These are phyloP conservation scores for Clavispora vitiphila DNA, from an alignment of 805 yeast genomes.

Conservation along the genomic window DNA sequence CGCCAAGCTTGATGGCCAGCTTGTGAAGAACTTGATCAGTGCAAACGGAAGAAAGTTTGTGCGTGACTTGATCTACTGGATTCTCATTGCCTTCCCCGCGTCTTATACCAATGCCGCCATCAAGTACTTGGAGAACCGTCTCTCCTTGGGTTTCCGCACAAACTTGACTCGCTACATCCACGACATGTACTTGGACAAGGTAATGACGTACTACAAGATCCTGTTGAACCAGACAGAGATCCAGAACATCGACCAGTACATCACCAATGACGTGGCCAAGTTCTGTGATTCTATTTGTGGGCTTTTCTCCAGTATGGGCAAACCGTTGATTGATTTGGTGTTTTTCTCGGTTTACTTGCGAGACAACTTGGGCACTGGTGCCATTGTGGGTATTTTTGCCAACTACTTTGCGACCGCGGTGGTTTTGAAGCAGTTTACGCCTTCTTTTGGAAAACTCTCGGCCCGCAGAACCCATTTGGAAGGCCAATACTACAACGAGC, in stretches of 20 bases:
- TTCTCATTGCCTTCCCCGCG: constrained; percentile 87
- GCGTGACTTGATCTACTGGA: constrained; percentile 80
- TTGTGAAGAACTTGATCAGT: constrained; percentile 82
- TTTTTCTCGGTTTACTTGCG: constrained; percentile 80
- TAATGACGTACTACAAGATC: constrained; percentile 78
- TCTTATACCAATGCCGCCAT: constrained; percentile 89
- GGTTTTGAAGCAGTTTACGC: constrained; percentile 67
- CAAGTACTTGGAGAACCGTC: constrained; percentile 67
- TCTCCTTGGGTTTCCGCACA: constrained; percentile 81
- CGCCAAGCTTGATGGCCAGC: constrained; percentile 87
- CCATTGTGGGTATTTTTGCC: constrained; percentile 72
- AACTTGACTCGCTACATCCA: constrained; percentile 80
- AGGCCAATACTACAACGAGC: constrained; percentile 85
- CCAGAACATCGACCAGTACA: constrained; percentile 78
- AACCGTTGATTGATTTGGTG: constrained; percentile 81
- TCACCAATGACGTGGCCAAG: constrained; percentile 77
- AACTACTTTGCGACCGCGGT: constrained; percentile 80
- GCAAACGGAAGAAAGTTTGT: constrained; percentile 71
- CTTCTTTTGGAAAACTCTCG: constrained; percentile 76
- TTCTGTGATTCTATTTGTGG: constrained; percentile 80
- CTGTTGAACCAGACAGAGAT: constrained; percentile 51
- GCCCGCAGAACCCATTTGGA: constrained; percentile 72
- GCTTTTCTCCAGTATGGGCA: constrained; percentile 82
- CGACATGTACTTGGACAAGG: constrained; percentile 78
- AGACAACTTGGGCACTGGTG: constrained; percentile 82